These are phyloP conservation scores for Mycena sp. DNA, from an alignment of 1,284 basidiomycete genomes.

Conservation along the genomic window DNA sequence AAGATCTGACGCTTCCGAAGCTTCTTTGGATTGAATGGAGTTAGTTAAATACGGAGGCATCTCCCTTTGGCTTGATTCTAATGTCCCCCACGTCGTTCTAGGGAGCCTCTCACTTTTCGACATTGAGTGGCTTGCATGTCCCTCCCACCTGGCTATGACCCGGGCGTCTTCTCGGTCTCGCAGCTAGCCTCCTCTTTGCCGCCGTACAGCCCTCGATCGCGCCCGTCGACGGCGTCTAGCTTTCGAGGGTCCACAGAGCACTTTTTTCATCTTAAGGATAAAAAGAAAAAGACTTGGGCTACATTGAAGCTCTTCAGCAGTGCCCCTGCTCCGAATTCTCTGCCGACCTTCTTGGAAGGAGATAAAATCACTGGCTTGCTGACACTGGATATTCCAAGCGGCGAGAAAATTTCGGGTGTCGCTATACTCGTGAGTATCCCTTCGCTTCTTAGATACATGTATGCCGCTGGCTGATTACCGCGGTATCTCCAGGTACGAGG, in stretches of 20 bases:
- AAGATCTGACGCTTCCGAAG: too few species aligned
- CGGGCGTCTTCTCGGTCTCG: background rate
- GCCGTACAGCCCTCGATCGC: constrained; percentile 13
- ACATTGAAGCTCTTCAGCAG: constrained; percentile 20
- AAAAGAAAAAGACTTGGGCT: constrained; percentile 12
- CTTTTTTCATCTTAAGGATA: constrained; percentile 20
- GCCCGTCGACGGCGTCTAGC: background rate
- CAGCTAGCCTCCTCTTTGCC: constrained; percentile 14
- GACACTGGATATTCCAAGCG: constrained; percentile 1
- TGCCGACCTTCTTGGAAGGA: constrained; percentile 23
- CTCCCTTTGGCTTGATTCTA: too few species aligned
- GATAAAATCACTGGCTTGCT: constrained; percentile 19
- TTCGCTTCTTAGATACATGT: background rate
- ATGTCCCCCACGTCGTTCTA: too few species aligned
- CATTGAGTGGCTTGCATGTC: too few species aligned
- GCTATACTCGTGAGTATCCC: constrained; percentile 9
- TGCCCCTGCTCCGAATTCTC: constrained; percentile 4
- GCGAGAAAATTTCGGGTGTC: constrained; percentile 16
- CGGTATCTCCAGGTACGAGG: constrained; percentile 20
- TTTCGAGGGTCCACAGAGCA: constrained; percentile 22
- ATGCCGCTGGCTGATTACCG: too few species aligned
- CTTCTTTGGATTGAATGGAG: too few species aligned
- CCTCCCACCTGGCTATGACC: constrained; percentile 16
- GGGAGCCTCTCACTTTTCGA: too few species aligned
- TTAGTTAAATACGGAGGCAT: too few species aligned